Percentiles rank a stretch among this genome's conserved stretches.
Conservation (phyloP, 768 basidiomycete genomes). For the Suillus subaureus region DNA sequence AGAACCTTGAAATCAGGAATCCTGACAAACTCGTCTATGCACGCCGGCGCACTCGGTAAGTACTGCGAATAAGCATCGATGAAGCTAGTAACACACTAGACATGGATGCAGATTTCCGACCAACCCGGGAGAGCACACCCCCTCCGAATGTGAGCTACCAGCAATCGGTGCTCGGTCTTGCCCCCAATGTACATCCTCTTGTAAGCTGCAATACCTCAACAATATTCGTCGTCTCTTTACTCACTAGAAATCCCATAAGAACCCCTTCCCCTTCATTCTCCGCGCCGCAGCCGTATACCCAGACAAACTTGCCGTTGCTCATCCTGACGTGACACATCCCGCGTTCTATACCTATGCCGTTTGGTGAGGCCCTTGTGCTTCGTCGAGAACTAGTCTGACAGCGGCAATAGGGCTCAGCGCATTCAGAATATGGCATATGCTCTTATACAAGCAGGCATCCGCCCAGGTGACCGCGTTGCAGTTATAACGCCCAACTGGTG, state of each 20-base stretch:
- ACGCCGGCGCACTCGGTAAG: conserved; percentile 6
- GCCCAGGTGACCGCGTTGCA: conserved; percentile 78
- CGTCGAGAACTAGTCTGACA: neutral
- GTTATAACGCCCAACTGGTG: conserved; percentile 86
- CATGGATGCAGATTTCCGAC: conserved; percentile 39
- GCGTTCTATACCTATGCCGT: conserved; percentile 68
- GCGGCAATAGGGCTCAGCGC: conserved; percentile 67
- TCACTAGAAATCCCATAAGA: conserved; percentile 43
- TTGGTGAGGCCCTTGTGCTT: conserved; percentile 49
- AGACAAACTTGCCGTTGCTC: conserved; percentile 72
- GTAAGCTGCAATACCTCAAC: conserved; percentile 38
- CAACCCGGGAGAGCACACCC: conserved; percentile 70
- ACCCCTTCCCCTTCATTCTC: conserved; percentile 76
- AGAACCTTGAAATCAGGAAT: neutral
- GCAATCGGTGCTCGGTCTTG: conserved; percentile 43
- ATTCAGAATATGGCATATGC: conserved; percentile 88
- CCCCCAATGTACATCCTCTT: conserved; percentile 69
- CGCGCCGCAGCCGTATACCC: conserved; percentile 80
- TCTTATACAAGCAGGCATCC: conserved; percentile 66
- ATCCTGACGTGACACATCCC: conserved; percentile 62
- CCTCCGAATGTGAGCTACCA: conserved; percentile 49
- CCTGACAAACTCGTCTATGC: conserved; percentile 17
- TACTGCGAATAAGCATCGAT: conserved; percentile 20
- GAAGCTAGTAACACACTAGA: neutral
- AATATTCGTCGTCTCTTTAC: neutral